Base-by-base conservation (phyloP, 2,329 filamentous ascomycete genomes). In the Biscogniauxia sp. region DNA sequence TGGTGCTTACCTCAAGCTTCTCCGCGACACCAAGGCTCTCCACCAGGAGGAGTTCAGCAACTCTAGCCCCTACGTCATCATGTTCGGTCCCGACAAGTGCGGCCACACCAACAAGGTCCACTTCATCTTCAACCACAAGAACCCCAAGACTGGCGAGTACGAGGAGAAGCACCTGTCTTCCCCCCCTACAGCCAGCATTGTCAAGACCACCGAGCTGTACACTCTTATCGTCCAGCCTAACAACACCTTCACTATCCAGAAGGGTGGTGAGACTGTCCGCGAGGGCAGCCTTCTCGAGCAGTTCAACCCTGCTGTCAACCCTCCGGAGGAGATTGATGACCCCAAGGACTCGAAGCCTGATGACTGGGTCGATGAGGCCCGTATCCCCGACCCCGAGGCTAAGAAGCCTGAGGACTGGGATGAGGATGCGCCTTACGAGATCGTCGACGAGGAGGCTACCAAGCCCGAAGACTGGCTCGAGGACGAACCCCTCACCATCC, bases 121-220 rank as follows among this genome's bases (percentile, higher is more conserved):
- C 80, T 97, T 99, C 83, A 99, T 99, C 79, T 96, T 99, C 88
- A 95, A 96, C 81, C 95, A 99, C 90, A 99, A 98, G 91, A 99
- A 98, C 88, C 95, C 95, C 76, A 97, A 97, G 91, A 97, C 93
- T 53, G 94, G 94, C 82, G 92, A 97, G 80, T 99, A 99, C 74
- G 94, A 99, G 86, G 95, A 99, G 91, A 99, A 99, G 89, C 95
- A 99, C 81, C 86, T 99, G 66, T 88, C 86, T 76, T 85, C 85
- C 72, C 89, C 94, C 67, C 93, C 95, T 64, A 84, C 89, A 61
- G 93, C 93, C 75, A 90, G 89, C 76, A 95, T 96, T 73, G 84
- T 88, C 82, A 98, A 97, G 88, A 89, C 92, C 66, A 91, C 91
- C 65, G 90, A 94, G 78, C 89, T 99, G 65, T 99, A 99, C 86